Base-by-base conservation (phyloP, 2,329 filamentous ascomycete species). In the Arthrobotrys pseudoclavata region DNA sequence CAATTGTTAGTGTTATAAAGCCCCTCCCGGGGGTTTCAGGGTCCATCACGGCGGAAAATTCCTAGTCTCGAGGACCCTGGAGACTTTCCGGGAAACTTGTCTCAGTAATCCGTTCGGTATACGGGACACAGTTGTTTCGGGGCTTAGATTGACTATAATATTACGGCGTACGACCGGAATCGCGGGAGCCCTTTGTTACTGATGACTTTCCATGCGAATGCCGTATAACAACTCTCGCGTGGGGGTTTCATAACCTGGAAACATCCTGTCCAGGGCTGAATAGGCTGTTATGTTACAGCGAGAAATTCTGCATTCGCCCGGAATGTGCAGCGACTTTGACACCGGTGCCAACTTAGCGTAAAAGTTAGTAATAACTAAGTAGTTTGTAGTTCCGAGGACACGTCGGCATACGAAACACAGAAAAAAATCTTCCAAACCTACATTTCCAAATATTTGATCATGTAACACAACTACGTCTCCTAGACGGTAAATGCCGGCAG, bases 181-280 rank as follows among this genome's bases (percentile, higher is more conserved):
- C 31, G 31, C 26, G 4, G 6, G 52, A 57, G 42, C 4, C 18
- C 40, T 12, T 45, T 45, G 7, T 50, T 22, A 9, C 20, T 15
- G 22, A 13, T 24, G 7, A 50, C 3, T 13, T 40, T 60, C 18
- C 13, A 26, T 60, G 12, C 20, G 1, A 4, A 42, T 40, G 34
- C 20, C 26, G 55, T 20, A 9, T 15, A 42, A n/a, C 13, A 42
- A 26, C n/a, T 2, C 3, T 42, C 31, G 55, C 20, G 55, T 57
- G 55, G 55, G 55, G 55, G 55, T 60, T 20, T 22, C 12, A 26
- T 57, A 26, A 20, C 31, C 55, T 20, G 13, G 55, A 26, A 42
- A 42, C 12, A 18, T 60, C 4, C 15, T 15, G 34, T n/a, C 12
- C 34, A 26, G 34, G 55, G 55, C 34, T 42, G 34, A 60, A 18